Evolutionary conservation across 2,329 filamentous ascomycete genomes (phyloP), one percentile per base, ranked within the genome.

Genomic region (Huntiella savannae): DNA sequence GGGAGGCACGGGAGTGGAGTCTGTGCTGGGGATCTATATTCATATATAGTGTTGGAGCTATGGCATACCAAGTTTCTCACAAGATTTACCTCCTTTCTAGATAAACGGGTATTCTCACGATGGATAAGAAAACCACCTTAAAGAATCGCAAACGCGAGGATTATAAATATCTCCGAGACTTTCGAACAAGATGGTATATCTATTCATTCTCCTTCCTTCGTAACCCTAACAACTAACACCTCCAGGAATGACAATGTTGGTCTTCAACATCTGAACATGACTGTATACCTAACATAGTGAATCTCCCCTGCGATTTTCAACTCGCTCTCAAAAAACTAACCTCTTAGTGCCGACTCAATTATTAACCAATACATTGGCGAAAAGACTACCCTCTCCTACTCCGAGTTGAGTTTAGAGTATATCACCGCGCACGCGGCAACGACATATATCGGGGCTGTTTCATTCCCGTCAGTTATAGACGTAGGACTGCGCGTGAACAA

Each of bases 181-280:
- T 93, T 59, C 71, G 85, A 48, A 92, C 86, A 50, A 65, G 87
- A 75, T 94, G 87, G 86, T 86, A 55, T 57, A 64, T 52, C 43
- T 43, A 28, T 39, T 35, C 43, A 42, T 40, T 37, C 8, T 19
- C 6, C 12, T 12, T 13, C 28, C 35, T 10, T 15, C 28, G 37
- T 22, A 11, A 35, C 11, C 36, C 46, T 43, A 34, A 12, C 15
- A 8, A 39, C 32, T 40, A n/a, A 13, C 28, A 8, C 54, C 22
- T 46, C 16, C 48, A 87, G 84, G 84, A 78, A 75, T 59, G 86
- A 94, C 62, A 93, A 93, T 58, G 86, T 94, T 64, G 91, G 92
- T 82, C 94, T 91, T 61, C 72, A 83, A 50, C 88, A 96, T 59
- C 76, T 93, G 69, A 94, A 94, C 64, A 94, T 93, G 58, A 82